A percentile compares a stretch with the other conserved stretches of the same genome.
Conservation (phyloP, 306 rosid genomes). For the Rosa multiflora region DNA sequence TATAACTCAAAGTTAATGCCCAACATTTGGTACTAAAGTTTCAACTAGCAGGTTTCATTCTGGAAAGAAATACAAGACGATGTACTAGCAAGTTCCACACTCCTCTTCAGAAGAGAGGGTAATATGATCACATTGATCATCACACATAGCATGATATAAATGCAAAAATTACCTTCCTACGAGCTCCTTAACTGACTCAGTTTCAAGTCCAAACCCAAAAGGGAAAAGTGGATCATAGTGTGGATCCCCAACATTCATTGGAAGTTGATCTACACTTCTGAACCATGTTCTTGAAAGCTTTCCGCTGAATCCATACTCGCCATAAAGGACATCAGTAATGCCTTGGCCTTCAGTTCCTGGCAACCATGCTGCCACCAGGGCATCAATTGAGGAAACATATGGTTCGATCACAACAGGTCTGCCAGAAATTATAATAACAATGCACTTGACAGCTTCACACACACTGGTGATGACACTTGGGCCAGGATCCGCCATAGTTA, state of each 20-base stretch:
- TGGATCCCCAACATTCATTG: conserved; percentile 81
- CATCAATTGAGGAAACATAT: conserved; percentile 59
- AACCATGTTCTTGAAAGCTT: conserved; percentile 95
- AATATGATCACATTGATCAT: not conserved
- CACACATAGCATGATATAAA: not conserved
- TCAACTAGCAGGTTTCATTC: not conserved
- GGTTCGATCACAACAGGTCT: conserved; percentile 87
- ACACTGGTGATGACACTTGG: conserved; percentile 61
- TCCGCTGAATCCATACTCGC: conserved; percentile 82
- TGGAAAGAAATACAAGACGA: not conserved
- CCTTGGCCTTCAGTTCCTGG: conserved; percentile 96
- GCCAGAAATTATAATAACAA: conserved; percentile 71
- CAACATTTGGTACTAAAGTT: not conserved
- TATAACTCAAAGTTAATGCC: not conserved
- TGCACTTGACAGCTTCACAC: conserved; percentile 66
- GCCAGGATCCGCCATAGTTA: conserved; percentile 74
- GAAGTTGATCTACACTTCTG: conserved; percentile 80
- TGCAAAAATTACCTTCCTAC: conserved; percentile 51
- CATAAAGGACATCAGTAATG: conserved; percentile 77
- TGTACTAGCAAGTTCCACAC: not conserved
- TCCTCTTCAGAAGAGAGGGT: not conserved
- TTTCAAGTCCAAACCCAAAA: conserved; percentile 69
- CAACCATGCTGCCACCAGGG: conserved; percentile 89
- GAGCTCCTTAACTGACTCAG: conserved; percentile 65
- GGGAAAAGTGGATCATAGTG: conserved; percentile 97